Evolutionary conservation across 768 basidiomycete genomes (phyloP), one percentile per base, ranked within the genome.

Genomic region (Hemileccinum rubropunctum): DNA sequence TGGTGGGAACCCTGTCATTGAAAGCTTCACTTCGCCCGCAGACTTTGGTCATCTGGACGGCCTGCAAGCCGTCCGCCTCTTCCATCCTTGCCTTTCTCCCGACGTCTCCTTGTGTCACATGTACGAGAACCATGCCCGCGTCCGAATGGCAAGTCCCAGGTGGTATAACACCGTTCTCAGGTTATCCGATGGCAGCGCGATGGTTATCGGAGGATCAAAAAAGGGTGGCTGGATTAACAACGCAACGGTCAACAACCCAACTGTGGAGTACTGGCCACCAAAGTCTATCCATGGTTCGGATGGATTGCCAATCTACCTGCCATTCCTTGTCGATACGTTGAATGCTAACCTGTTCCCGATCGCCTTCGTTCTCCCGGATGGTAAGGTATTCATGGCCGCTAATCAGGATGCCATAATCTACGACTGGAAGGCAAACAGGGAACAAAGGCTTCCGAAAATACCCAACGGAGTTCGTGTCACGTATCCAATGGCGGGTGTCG

Each of bases 201-300:
- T 90, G 79, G 86, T 92, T 39, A 76, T 92, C 37, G 89, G 89
- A 1, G 90, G 90, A 14, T 86, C 88, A 8, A 82, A 76, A 57
- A 86, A 82, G 63, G 89, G 89, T 8, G 90, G 88, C 10, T 91
- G 88, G 88, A 90, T 90, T 54, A 91, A 91, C 63, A 91, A 91
- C 48, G 77, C 73, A 21, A 88, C 87, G 3, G 79, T 80, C 51
- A 88, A 90, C 71, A 91, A 91, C 61, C 88, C 89, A 3, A 90
- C 87, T 0, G 67, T 88, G 54, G 88, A 91, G 66, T 93, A 80
- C 68, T 94, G 77, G 64, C 91, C 91, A 27, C 85, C 91, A 1
- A 92, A 93, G 65, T 72, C 74, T 47, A 81, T 90, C 42, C 75
- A 83, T 51, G 78, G 76, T 14, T 83, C 78, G 3, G 79, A 82